Evolutionary conservation across 495 filamentous ascomycete genomes (phyloP), one percentile per base, ranked within the genome.

Genomic region (Penicillium antarcticum): DNA sequence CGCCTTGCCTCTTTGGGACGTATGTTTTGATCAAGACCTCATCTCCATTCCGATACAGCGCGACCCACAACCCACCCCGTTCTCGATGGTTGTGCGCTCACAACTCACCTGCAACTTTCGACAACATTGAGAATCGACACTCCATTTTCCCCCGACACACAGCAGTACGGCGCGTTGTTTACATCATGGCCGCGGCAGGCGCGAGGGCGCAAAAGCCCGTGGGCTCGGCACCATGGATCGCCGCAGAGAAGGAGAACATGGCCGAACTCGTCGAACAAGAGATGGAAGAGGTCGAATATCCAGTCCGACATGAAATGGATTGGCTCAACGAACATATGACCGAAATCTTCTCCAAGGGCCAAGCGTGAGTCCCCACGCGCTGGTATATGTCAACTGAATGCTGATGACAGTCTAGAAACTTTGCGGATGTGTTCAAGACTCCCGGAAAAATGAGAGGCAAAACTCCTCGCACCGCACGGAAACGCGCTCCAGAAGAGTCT

Each of bases 321-420:
- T 97, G 92, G 91, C 71, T 97, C 58, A 96, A 96, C 61, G 92
- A 97, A 69, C 92, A 97, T 69, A 96, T 97, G 92, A 83, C 83
- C 24, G 89, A 95, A 56, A 89, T 97, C 51, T 95, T 97, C 65
- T 87, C 82, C 56, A 84, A 85, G 56, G 87, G 88, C 65, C 84
- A 92, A 69, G 77, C 90, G 89, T 91, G 72, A 60, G 85, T 79
- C 49, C 60, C 52, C 53, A 13, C 12, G 40, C 38, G 19, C 33
- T 26, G 14, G 34, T 48, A 37, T 23, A 32, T 51, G 12, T 31
- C 14, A 24, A 8, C 4, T 48, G 26, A 26, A 40, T 50, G 51
- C 77, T 83, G 60, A 83, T 61, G 5, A 2, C 40, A 41, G 36
- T 41, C 49, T 58, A 92, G 88, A 42, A 92, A 91, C 66, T 85